A percentile compares a stretch with the other conserved stretches of the same genome.
Conservation (phyloP, 441 rosid genomes). For the Jatropha podagrica region DNA sequence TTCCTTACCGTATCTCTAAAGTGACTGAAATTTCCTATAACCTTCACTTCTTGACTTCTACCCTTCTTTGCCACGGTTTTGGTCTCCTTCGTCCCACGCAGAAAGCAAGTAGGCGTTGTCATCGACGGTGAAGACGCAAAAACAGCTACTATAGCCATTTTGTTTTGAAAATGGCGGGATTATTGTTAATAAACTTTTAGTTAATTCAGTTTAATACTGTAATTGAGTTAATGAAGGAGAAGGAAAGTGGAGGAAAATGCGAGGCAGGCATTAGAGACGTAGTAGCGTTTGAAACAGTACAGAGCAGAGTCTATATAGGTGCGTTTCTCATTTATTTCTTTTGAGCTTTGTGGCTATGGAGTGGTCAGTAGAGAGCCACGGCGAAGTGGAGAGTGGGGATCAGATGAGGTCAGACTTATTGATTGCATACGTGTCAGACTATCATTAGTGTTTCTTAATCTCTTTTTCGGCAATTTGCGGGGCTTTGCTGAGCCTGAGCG, state of each 20-base stretch:
- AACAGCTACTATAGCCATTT: conserved; percentile 17
- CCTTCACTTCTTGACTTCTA: conserved; percentile 30
- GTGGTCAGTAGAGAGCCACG: conserved; percentile 6
- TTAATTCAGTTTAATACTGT: neutral
- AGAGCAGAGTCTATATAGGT: too few species aligned
- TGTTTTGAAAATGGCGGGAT: neutral
- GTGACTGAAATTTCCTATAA: conserved; percentile 55
- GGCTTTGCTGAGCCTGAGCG: too few species aligned
- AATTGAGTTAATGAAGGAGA: neutral
- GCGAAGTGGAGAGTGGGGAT: neutral
- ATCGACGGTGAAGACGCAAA: conserved; percentile 36
- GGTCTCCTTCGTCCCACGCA: conserved; percentile 18
- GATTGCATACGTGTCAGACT: neutral
- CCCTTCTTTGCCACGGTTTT: conserved; percentile 39
- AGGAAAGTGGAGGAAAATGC: neutral
- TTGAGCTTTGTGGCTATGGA: neutral
- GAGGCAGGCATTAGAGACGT: neutral
- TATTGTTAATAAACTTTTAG: neutral
- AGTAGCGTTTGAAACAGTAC: neutral
- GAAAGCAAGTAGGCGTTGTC: conserved; percentile 25
- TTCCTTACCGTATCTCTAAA: conserved; percentile 57
- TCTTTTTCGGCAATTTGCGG: too few species aligned
- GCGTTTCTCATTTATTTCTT: neutral
- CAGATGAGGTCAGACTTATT: neutral
- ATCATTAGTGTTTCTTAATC: neutral